Evolutionary conservation across 2,329 filamentous ascomycete genomes (phyloP), one percentile per base, ranked within the genome.

Genomic region (Penicillium sp.): DNA sequence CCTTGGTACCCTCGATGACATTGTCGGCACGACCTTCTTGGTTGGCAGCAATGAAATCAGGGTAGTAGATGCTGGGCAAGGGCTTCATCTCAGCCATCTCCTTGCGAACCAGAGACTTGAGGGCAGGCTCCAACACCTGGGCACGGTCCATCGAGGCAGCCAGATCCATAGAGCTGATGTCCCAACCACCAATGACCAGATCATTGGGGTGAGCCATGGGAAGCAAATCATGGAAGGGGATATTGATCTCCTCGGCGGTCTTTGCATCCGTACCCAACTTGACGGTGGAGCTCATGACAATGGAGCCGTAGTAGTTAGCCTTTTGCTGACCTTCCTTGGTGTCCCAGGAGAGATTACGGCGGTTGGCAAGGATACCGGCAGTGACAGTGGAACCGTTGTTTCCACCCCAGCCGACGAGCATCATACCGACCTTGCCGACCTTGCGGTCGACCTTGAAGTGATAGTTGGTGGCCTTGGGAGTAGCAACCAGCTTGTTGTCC

Each of bases 311-410:
- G 85, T 97, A 99, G 80, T 99, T 99, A 77, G 94, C 89, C 62
- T 85, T 81, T 61, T 87, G 91, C 64, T 84, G 79, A 49, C 92
- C 92, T 77, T 97, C 91, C 70, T 93, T 92, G 68, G 94, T 97
- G 62, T 97, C 91, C 94, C 94, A 99, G 58, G 82, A 81, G 55
- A 97, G 84, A 55, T 86, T 83, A 66, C 88, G 90, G 72, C 91
- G 90, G 79, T 99, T 99, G 77, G 93, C 94, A 73, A 99, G 84
- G 77, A 99, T 96, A 75, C 93, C 94, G 59, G 94, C 94, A 56
- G 94, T 97, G 59, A 99, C 91, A 54, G 94, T 99, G 63, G 91
- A 91, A 63, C 94, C 94, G 74, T 99, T 99, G 86, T 99, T 99
- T 71, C 94, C 94, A 77, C 94, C 94, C 87, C 89, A 93, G 61